Conservation (phyloP, 352 stramenopile genomes). For the Elongisporangium prolatum region DNA sequence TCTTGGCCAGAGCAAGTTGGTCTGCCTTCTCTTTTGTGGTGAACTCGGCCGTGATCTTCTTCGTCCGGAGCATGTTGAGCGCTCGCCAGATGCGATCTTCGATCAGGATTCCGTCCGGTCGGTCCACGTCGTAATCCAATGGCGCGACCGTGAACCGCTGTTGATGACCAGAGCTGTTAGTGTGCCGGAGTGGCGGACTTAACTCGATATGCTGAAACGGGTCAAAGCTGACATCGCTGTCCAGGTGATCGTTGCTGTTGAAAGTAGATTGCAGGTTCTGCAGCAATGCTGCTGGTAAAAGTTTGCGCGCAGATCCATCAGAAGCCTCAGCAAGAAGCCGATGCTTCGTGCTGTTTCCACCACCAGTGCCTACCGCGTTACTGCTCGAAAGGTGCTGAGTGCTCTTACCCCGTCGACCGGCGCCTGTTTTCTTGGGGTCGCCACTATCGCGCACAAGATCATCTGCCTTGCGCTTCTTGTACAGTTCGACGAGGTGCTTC, state of each 20-base stretch:
- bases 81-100: constrained; percentile 66
- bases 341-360: constrained; percentile 25
- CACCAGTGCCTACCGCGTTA: constrained; percentile 7
- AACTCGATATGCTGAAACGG: constrained; percentile 63
- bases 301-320: constrained; percentile 23
- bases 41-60: constrained; percentile 66
- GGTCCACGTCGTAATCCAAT: constrained; percentile 68
- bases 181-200: background rate
- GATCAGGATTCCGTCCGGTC: constrained; percentile 52
- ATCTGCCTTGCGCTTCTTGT: constrained; percentile 64
- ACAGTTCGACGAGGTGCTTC: constrained; percentile 73
- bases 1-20: constrained; percentile 32
- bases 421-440: constrained; percentile 10
- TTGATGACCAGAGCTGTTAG: constrained; percentile 3
- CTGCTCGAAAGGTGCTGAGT: constrained; percentile 18
- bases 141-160: constrained; percentile 37
- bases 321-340: constrained; percentile 35
- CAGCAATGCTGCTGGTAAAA: constrained; percentile 18
- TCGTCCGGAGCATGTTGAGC: constrained; percentile 52
- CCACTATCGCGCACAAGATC: constrained; percentile 25
- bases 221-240: constrained; percentile 51
- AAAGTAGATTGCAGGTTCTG: constrained; percentile 28
- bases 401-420: constrained; percentile 17
- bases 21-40: constrained; percentile 50
- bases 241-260: constrained; percentile 17